phyloP scores from a whole-genome alignment of 1,139 yeast genomes.

The Yamadazyma spencermartinsiae region DNA sequence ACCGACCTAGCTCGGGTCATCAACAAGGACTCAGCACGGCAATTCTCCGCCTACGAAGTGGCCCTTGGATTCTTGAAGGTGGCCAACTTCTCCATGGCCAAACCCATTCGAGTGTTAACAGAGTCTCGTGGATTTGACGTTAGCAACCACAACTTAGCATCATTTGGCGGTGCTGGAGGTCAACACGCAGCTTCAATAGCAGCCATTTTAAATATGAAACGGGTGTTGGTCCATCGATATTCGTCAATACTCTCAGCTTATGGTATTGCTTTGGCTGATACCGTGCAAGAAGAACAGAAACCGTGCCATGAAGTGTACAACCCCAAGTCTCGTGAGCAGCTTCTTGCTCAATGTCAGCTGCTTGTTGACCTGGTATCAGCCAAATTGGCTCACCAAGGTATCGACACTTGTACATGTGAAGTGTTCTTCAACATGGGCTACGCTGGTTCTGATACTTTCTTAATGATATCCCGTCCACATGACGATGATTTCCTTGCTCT shows the following conservation, averaged over 20 bases:
- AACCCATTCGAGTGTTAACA: slow-evolving; percentile 20
- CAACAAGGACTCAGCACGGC: slow-evolving; percentile 32
- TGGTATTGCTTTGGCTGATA: slow-evolving; percentile 22
- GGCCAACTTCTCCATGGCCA: slow-evolving; percentile 21
- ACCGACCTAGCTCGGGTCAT: slow-evolving; percentile 39
- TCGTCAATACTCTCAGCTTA: slow-evolving; percentile 23
- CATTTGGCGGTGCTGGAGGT: slow-evolving; percentile 25
- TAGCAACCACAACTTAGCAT: slow-evolving; percentile 19
- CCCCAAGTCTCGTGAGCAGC: slow-evolving; percentile 5
- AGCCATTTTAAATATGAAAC: slow-evolving; percentile 17
- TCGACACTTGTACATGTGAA: slow-evolving; percentile 11
- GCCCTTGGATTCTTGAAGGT: slow-evolving; percentile 22
- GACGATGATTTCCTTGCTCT: slow-evolving; percentile 27
- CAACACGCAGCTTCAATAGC: slow-evolving; percentile 22
- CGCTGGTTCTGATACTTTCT: slow-evolving; percentile 20
- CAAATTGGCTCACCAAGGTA: slow-evolving; percentile 10
- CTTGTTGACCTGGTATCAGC: slow-evolving; percentile 5
- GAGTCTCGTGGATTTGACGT: slow-evolving; percentile 21
- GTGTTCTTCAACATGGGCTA: slow-evolving; percentile 21
- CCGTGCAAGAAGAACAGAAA: slow-evolving; percentile 20
- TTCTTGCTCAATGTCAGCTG: slow-evolving; percentile 9
- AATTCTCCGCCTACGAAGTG: slow-evolving; percentile 22
- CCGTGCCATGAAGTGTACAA: slow-evolving; percentile 16
- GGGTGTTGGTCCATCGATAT: slow-evolving; percentile 19
- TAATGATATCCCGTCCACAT: slow-evolving; percentile 20